Conservation (phyloP, 164 flowering plant genomes). For the Umbilicus rupestris region DNA sequence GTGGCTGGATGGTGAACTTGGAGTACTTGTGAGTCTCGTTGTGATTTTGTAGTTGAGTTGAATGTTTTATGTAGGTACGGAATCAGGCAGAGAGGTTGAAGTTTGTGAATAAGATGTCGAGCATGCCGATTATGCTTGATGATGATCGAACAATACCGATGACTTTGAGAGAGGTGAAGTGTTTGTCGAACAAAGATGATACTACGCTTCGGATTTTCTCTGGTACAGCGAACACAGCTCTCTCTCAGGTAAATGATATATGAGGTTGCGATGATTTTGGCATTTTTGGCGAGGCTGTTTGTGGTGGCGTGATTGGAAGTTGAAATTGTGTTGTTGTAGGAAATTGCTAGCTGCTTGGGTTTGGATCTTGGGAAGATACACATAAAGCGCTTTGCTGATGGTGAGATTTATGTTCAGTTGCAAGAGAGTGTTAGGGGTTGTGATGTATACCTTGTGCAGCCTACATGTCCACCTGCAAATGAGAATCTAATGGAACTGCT, state of each 20-base stretch:
- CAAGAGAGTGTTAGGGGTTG: conserved; percentile 99
- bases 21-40: neutral
- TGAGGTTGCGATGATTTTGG: neutral
- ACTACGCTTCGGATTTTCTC: conserved; percentile 77
- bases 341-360: conserved; percentile 95
- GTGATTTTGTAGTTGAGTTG: neutral
- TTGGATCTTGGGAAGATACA: conserved; percentile 77
- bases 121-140: neutral
- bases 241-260: conserved; percentile 53
- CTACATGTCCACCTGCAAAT: conserved; percentile 95
- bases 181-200: conserved; percentile 4
- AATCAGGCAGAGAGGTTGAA: neutral
- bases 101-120: neutral
- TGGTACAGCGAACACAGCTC: conserved; percentile 82
- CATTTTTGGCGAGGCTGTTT: neutral
- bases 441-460: conserved; percentile 89
- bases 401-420: conserved; percentile 91
- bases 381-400: conserved; percentile 93
- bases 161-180: neutral
- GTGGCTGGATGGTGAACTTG: conserved; percentile 14
- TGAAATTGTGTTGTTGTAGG: conserved; percentile 27
- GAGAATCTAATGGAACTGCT: conserved; percentile 96
- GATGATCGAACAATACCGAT: neutral
- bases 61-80: neutral
- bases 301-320: neutral